Conservation (phyloP, 1,139 yeast species). For the Magnusiomyces suaveolens region DNA sequence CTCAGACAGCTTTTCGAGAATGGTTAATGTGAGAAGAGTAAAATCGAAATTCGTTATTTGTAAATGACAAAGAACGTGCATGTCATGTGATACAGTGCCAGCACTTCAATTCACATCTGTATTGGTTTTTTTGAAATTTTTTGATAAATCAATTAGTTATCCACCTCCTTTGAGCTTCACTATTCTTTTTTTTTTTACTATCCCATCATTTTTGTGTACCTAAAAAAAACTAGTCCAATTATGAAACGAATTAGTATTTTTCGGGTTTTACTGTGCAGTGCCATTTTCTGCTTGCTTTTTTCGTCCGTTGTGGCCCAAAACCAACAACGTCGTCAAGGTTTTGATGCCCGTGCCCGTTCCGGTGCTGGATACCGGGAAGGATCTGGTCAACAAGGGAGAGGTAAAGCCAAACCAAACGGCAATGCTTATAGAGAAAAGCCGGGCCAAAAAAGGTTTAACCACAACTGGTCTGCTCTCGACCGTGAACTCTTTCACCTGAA, state of each 20-base stretch:
- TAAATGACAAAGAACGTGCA: no score
- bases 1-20: no score
- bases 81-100: neutral
- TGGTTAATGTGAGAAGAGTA: no score
- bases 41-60: no score
- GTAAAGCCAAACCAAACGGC: neutral
- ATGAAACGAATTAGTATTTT: neutral
- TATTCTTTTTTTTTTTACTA: neutral
- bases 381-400: neutral
- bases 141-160: no score
- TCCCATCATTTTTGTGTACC: neutral
- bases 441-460: conserved; percentile 3
- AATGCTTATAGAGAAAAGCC: neutral
- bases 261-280: neutral
- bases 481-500: conserved; percentile 72
- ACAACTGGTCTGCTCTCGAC: conserved; percentile 48
- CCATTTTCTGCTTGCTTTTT: neutral
- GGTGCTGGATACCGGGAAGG: neutral
- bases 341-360: neutral
- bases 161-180: neutral
- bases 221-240: neutral
- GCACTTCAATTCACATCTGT: neutral
- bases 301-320: neutral
- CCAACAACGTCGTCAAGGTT: neutral
- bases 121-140: neutral